Conservation (phyloP, 2,329 filamentous ascomycete species). For the Monosporascus sp. region DNA sequence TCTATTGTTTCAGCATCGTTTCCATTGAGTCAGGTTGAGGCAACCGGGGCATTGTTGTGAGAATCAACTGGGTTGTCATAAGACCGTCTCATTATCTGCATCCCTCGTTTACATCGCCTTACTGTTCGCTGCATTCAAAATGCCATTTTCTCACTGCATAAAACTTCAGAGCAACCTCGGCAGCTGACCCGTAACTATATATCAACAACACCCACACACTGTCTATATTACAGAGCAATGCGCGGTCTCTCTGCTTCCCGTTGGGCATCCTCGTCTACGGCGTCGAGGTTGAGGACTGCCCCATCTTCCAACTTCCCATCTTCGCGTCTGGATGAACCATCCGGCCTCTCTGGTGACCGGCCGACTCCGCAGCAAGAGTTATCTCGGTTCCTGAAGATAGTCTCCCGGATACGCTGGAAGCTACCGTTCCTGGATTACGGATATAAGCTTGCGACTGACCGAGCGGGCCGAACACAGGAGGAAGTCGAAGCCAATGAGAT, state of each 20-base stretch:
- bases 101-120: too few relatives aligned
- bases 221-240: too few relatives aligned
- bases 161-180: too few relatives aligned
- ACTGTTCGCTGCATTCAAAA: too few relatives aligned
- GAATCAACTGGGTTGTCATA: too few relatives aligned
- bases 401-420: slow-evolving; percentile 59
- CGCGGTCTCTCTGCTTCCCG: background rate
- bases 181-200: too few relatives aligned
- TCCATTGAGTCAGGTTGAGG: too few relatives aligned
- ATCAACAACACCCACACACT: too few relatives aligned
- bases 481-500: slow-evolving; percentile 38
- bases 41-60: too few relatives aligned
- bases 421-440: slow-evolving; percentile 52
- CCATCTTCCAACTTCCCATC: background rate
- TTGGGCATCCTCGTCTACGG: background rate
- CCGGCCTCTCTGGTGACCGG: background rate
- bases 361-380: slow-evolving; percentile 36
- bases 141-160: too few relatives aligned
- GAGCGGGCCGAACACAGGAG: slow-evolving; percentile 29
- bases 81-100: too few relatives aligned
- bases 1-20: too few relatives aligned
- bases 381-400: slow-evolving; percentile 54
- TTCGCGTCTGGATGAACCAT: background rate
- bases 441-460: slow-evolving; percentile 46
- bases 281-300: background rate